phyloP scores from a whole-genome alignment of 345 rosid species.

The Brassica incana region DNA sequence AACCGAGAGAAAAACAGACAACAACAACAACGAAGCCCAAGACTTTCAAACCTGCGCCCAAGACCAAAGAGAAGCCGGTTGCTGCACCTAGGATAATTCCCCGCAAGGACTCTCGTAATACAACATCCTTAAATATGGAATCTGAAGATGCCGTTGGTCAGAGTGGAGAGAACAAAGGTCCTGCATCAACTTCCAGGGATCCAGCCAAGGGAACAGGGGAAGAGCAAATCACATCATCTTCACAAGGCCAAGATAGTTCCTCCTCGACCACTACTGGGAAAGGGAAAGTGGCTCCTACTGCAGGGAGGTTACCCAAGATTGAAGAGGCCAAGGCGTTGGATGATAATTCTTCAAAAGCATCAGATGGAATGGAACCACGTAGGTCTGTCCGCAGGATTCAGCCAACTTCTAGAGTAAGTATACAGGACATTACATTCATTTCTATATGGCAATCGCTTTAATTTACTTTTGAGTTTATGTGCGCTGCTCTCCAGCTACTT shows the following conservation, averaged over 20 bases:
- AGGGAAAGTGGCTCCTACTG: conserved; percentile 49
- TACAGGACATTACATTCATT: not conserved
- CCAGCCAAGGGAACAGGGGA: no score
- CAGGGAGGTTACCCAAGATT: conserved; percentile 51
- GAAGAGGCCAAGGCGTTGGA: conserved; percentile 53
- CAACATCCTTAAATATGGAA: conserved; percentile 43
- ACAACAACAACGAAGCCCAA: conserved; percentile 53
- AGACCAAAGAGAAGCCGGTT: conserved; percentile 57
- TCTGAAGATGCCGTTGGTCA: conserved; percentile 43
- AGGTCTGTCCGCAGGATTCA: conserved; percentile 90
- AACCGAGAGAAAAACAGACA: conserved; percentile 55
- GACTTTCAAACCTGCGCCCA: conserved; percentile 56
- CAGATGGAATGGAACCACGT: conserved; percentile 72
- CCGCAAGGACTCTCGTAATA: conserved; percentile 44
- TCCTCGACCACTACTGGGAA: conserved; percentile 43
- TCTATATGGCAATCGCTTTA: conserved; percentile 9
- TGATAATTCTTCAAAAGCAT: conserved; percentile 44
- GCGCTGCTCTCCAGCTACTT: conserved; percentile 55
- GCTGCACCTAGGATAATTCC: conserved; percentile 48
- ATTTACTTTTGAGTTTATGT: conserved; percentile 6
- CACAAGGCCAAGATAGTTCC: conserved; percentile 44
- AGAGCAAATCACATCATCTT: conserved; percentile 46
- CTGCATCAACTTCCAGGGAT: no score
- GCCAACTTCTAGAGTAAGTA: conserved; percentile 94
- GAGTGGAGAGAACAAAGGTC: conserved; percentile 37